phyloP scores from a whole-genome alignment of 1,284 basidiomycete genomes.

The Ustilago cynodontis region DNA sequence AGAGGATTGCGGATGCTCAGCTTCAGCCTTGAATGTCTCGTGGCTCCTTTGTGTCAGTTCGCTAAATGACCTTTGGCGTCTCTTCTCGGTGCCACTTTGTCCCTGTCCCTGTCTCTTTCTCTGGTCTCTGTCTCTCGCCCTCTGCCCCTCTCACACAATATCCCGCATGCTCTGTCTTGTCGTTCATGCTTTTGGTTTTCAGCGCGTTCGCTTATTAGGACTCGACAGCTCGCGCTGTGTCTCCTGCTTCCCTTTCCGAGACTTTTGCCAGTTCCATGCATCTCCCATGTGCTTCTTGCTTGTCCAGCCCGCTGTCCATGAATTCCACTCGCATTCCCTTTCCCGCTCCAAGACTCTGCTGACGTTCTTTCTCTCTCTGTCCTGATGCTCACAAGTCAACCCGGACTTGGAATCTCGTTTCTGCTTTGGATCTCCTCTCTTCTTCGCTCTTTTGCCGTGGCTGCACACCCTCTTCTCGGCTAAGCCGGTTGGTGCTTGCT shows the following conservation, averaged over 20 bases:
- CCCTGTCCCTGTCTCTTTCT: neutral
- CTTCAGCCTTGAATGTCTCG: neutral
- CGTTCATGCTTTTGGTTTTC: neutral
- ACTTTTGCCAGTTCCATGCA: conserved; percentile 29
- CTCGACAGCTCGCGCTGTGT: neutral
- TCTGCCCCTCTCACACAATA: too few species aligned
- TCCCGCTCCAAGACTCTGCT: neutral
- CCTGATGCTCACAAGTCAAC: neutral
- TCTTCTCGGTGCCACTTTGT: neutral
- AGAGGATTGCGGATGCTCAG: too few species aligned
- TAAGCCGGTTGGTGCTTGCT: neutral
- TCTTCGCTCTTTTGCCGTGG: neutral
- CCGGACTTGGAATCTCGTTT: conserved; percentile 1
- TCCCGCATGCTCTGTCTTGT: neutral
- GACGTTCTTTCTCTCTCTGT: neutral
- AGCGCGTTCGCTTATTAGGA: conserved; percentile 1
- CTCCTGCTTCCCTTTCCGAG: conserved; percentile 1
- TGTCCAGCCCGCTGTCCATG: conserved; percentile 9
- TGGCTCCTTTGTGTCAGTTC: neutral
- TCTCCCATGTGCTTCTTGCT: conserved; percentile 19
- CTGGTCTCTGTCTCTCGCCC: too few species aligned
- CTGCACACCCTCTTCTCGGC: neutral
- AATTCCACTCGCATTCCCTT: conserved; percentile 1
- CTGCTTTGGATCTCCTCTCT: neutral
- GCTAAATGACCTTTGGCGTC: conserved; percentile 5